Base-by-base conservation (phyloP, 2,329 filamentous ascomycete genomes). In the Xylogone sp. region DNA sequence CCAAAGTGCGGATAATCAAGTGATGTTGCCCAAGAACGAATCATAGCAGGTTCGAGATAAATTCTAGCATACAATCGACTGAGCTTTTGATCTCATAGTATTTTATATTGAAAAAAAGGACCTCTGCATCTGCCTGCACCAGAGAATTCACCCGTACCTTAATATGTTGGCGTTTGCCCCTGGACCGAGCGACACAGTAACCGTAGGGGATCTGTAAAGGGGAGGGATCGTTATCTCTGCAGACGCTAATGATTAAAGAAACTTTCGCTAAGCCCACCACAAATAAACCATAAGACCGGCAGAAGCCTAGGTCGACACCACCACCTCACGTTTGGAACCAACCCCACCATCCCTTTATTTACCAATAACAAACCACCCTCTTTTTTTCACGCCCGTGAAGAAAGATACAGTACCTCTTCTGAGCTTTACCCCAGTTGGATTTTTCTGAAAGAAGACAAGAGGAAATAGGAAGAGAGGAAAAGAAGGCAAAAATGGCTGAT, bases 211-310 rank as follows among this genome's bases (percentile, higher is more conserved):
- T n/a, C n/a, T n/a, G n/a, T 39, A 39, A 39, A 16, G 34, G 34
- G 5, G 12, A 16, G 34, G 5, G 12, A 16, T 39, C 34, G 34
- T 39, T 39, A 39, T 39, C 54, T 21, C 51, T n/a, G 71, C 3
- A 64, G 59, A 59, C 43, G 66, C 67, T 13, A 67, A 63, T 8
- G 63, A 69, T 48, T 67, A 71, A 49, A 46, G 69, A 54, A 63
- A 62, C n/a, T n/a, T 39, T 34, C 54, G 22, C 58, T 66, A 16
- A 67, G 64, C 45, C 61, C 63, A n/a, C 59, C 64, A 39, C 34
- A 39, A 39, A 39, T 16, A n/a, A n/a, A n/a, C n/a, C n/a, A n/a
- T n/a, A 39, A 9, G 12, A 39, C 8, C 8, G 34, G 34, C 3
- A 22, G 16, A 3, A 44, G 29, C 34, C 18, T 70, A 39, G 34